Evolutionary conservation across 805 yeast species (phyloP).

Genomic region (Ascoidea asiatica): DNA sequence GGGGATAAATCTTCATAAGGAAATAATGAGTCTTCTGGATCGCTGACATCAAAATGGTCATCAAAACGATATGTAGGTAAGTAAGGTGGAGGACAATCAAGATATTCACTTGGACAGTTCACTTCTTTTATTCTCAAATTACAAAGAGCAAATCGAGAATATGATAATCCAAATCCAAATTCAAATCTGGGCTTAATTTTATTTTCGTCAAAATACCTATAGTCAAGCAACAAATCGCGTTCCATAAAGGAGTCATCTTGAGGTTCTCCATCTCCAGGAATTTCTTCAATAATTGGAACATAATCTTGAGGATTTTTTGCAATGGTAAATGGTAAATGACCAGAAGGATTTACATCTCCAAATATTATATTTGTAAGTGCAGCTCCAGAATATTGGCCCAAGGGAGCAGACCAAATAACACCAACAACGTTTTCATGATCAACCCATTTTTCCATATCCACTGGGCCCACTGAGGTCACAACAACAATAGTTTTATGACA

Average conservation of each 20-base stretch:
- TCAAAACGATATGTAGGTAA: constrained; percentile 26
- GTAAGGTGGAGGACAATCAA: constrained; percentile 33
- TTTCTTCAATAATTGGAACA: constrained; percentile 29
- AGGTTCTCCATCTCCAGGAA: constrained; percentile 21
- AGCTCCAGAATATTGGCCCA: constrained; percentile 41
- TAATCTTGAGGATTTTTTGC: constrained; percentile 37
- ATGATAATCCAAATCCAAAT: constrained; percentile 51
- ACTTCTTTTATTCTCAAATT: constrained; percentile 27
- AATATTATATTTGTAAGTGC: constrained; percentile 45
- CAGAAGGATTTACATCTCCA: constrained; percentile 52
- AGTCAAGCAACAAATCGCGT: constrained; percentile 29
- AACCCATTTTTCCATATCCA: constrained; percentile 40
- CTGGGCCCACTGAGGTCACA: constrained; percentile 48
- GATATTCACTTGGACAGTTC: constrained; percentile 19
- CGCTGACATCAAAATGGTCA: constrained; percentile 31
- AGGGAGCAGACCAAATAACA: constrained; percentile 39
- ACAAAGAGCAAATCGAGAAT: constrained; percentile 26
- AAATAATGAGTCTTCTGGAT: constrained; percentile 40
- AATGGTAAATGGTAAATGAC: constrained; percentile 49
- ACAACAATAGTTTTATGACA: constrained; percentile 45
- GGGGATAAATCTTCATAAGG: constrained; percentile 39
- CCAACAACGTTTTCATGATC: constrained; percentile 46
- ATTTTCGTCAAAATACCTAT: constrained; percentile 42
- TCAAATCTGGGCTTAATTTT: constrained; percentile 43
- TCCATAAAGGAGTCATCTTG: constrained; percentile 18